phyloP scores from a whole-genome alignment of 345 rosid genomes.

The Schrenkiella parvula region DNA sequence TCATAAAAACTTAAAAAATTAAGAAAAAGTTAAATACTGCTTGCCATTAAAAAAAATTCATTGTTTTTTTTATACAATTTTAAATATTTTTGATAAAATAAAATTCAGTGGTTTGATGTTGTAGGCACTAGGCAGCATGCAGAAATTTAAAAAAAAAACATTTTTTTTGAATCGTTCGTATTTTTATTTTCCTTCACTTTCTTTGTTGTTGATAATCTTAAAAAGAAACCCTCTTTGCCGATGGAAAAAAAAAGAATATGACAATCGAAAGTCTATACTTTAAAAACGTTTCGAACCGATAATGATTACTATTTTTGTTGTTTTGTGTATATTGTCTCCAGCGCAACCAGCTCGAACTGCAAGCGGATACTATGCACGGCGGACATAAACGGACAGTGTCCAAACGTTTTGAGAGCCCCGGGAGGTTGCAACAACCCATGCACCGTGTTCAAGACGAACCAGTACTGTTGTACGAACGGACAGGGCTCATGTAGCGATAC shows the following conservation, averaged over 20 bases:
- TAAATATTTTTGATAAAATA: no score
- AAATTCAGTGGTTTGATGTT: not conserved
- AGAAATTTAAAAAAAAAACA: not conserved
- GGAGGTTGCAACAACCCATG: slow-evolving; percentile 49
- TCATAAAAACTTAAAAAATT: not conserved
- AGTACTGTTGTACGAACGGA: slow-evolving; percentile 47
- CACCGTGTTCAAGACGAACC: slow-evolving; percentile 41
- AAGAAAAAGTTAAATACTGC: not conserved
- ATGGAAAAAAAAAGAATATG: not conserved
- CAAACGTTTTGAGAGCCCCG: slow-evolving; percentile 33
- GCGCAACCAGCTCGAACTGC: slow-evolving; percentile 41
- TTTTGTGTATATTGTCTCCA: not conserved
- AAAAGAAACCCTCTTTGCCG: not conserved
- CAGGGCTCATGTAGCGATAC: slow-evolving; percentile 27
- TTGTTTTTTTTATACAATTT: no score
- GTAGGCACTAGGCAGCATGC: not conserved
- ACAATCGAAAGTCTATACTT: not conserved
- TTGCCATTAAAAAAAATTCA: not conserved
- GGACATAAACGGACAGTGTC: slow-evolving; percentile 56
- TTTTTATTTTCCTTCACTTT: not conserved
- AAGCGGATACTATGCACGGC: slow-evolving; percentile 45
- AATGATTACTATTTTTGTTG: not conserved
- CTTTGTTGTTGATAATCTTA: not conserved
- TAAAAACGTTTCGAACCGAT: not conserved
- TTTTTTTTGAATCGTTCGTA: not conserved